A percentile compares a stretch with the other conserved stretches of the same genome.
Conservation (phyloP, 805 yeast genomes). For the Tetrapisispora fleetii region DNA sequence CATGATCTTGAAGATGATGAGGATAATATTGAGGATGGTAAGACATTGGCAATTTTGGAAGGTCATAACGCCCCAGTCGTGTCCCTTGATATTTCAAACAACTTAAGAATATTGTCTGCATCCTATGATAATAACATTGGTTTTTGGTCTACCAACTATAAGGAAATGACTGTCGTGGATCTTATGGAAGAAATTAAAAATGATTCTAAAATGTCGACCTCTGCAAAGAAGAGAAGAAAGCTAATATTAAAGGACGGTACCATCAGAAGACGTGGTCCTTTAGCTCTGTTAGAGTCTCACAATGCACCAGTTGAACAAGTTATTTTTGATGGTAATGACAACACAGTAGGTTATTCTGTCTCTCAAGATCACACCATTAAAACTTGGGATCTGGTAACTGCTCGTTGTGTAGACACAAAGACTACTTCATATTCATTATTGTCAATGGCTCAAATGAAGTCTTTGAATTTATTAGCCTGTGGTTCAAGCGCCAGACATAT, state of each 20-base stretch:
- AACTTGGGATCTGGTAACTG: conserved; percentile 92
- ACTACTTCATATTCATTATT: conserved; percentile 78
- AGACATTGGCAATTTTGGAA: conserved; percentile 73
- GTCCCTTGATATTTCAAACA: conserved; percentile 49
- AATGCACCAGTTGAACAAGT: conserved; percentile 81
- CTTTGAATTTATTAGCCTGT: conserved; percentile 63
- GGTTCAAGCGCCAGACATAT: conserved; percentile 99
- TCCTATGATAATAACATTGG: conserved; percentile 74
- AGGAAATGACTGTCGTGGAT: conserved; percentile 66
- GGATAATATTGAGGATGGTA: conserved; percentile 52
- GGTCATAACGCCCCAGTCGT: conserved; percentile 90
- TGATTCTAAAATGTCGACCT: conserved; percentile 47
- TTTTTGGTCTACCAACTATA: conserved; percentile 79
- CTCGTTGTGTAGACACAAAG: conserved; percentile 77
- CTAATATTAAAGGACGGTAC: conserved; percentile 68
- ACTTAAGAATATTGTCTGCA: conserved; percentile 68
- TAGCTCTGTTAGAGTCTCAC: conserved; percentile 72
- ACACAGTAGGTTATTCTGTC: conserved; percentile 82
- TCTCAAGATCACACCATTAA: conserved; percentile 92
- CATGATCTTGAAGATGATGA: conserved; percentile 31
- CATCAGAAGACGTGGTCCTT: conserved; percentile 72
- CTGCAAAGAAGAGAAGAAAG: conserved; percentile 82
- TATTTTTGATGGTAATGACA: conserved; percentile 60
- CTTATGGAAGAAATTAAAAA: conserved; percentile 38
- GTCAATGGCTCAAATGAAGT: conserved; percentile 60